A percentile compares a stretch with the other conserved stretches of the same genome.
Evolutionary conservation across 2,329 filamentous ascomycete genomes (phyloP).

Genomic region (Talaromyces sp.): DNA sequence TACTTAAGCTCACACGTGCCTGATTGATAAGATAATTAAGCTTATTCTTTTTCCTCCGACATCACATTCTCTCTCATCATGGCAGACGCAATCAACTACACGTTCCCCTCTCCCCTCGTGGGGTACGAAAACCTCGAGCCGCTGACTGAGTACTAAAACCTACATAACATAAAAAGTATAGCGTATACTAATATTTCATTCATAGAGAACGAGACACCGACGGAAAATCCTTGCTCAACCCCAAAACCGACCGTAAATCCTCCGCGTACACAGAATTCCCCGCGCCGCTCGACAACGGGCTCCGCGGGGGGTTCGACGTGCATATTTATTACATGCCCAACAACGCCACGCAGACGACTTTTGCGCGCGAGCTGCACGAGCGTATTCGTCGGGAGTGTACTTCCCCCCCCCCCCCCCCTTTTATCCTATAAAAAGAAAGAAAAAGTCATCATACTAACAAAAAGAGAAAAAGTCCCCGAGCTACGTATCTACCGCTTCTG

Average conservation of each 20-base stretch:
- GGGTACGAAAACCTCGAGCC: constrained; percentile 48
- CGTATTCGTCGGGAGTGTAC: constrained; percentile 4
- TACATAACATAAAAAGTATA: neutral
- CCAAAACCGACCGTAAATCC: constrained; percentile 56
- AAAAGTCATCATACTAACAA: constrained; percentile 33
- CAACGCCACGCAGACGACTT: neutral
- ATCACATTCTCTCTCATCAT: neutral
- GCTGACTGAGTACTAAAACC: constrained; percentile 37
- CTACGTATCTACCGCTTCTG: constrained; percentile 75
- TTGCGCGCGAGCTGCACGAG: neutral
- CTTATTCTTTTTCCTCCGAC: neutral
- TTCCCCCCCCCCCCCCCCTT: neutral
- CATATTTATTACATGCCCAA: constrained; percentile 57
- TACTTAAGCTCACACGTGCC: neutral
- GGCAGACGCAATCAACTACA: constrained; percentile 37
- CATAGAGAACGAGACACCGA: constrained; percentile 59
- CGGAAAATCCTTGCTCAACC: constrained; percentile 73
- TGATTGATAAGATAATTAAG: neutral
- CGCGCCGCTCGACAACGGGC: constrained; percentile 62
- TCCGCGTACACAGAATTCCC: constrained; percentile 66
- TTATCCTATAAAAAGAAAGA: too few relatives aligned
- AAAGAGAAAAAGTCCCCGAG: constrained; percentile 64
- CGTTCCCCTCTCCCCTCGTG: constrained; percentile 51
- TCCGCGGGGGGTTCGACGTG: constrained; percentile 72
- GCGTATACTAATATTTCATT: neutral